These are phyloP conservation scores for Leccinellum rugosiceps DNA, from an alignment of 768 basidiomycete genomes.

Conservation along the genomic window DNA sequence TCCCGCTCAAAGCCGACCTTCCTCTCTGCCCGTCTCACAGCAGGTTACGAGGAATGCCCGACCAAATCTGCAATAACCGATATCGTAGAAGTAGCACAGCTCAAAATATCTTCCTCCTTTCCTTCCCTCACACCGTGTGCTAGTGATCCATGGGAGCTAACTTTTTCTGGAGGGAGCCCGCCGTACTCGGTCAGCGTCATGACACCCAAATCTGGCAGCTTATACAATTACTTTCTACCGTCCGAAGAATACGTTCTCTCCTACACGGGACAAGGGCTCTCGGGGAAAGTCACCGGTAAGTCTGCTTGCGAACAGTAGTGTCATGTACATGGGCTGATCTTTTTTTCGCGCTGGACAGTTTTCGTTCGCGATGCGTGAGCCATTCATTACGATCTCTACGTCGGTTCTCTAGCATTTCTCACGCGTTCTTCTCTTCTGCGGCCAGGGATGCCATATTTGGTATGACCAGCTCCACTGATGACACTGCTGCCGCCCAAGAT, in stretches of 20 bases:
- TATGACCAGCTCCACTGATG: not conserved
- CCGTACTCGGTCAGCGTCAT: conserved; percentile 45
- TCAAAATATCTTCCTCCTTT: not conserved
- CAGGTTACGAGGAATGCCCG: conserved; percentile 29
- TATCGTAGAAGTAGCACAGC: conserved; percentile 27
- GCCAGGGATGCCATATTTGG: conserved; percentile 41
- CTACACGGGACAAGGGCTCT: conserved; percentile 41
- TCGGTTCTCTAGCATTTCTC: not conserved
- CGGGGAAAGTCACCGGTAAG: conserved; percentile 31
- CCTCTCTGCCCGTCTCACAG: conserved; percentile 6
- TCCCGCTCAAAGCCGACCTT: not conserved
- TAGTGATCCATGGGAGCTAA: conserved; percentile 42
- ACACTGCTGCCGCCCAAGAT: conserved; percentile 1
- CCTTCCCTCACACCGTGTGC: conserved; percentile 22
- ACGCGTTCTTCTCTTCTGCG: conserved; percentile 1
- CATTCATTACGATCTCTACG: not conserved
- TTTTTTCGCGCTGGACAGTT: conserved; percentile 23
- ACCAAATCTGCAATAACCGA: conserved; percentile 20
- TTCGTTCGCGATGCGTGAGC: conserved; percentile 44
- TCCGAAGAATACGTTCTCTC: conserved; percentile 37
- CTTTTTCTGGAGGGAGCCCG: conserved; percentile 40
- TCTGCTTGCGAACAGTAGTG: conserved; percentile 8
- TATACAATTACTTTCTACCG: conserved; percentile 39
- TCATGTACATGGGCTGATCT: not conserved
- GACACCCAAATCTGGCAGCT: conserved; percentile 34